A percentile compares a stretch with the other conserved stretches of the same genome.
These are phyloP conservation scores for Gastroboletus turbinatus DNA, from an alignment of 1,284 basidiomycete genomes.

Conservation along the genomic window DNA sequence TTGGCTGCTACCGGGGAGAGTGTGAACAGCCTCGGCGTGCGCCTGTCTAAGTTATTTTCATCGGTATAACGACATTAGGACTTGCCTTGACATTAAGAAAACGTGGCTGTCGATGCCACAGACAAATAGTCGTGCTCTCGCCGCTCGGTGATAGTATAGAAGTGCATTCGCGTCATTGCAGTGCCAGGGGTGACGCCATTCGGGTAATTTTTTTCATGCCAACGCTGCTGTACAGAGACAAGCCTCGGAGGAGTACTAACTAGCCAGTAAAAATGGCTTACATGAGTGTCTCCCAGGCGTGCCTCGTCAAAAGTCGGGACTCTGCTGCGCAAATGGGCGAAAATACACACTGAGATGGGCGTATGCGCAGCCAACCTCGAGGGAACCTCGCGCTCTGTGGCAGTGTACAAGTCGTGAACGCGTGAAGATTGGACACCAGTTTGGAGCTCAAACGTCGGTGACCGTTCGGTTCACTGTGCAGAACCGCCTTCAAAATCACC, in stretches of 20 bases:
- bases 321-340: not conserved
- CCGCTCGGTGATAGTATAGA: conserved; percentile 18
- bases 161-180: conserved; percentile 22
- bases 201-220: conserved; percentile 4
- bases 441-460: conserved; percentile 9
- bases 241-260: not conserved
- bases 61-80: conserved; percentile 13
- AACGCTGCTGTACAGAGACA: conserved; percentile 14
- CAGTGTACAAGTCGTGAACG: conserved; percentile 11
- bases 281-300: not conserved
- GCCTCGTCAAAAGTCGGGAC: not conserved
- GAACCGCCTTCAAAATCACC: conserved; percentile 15
- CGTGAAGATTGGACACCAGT: not conserved
- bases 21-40: conserved; percentile 28
- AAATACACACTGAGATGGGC: not conserved
- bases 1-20: conserved; percentile 18
- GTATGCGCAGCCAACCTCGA: conserved; percentile 24
- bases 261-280: not conserved
- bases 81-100: conserved; percentile 26
- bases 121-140: conserved; percentile 7
- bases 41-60: conserved; percentile 19
- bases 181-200: conserved; percentile 15
- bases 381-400: conserved; percentile 28
- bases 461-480: conserved; percentile 2
- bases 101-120: conserved; percentile 23